Percentiles rank a stretch among this genome's conserved stretches.
phyloP scores from a whole-genome alignment of 2,329 filamentous ascomycete genomes.

The Colletotrichum sp. region DNA sequence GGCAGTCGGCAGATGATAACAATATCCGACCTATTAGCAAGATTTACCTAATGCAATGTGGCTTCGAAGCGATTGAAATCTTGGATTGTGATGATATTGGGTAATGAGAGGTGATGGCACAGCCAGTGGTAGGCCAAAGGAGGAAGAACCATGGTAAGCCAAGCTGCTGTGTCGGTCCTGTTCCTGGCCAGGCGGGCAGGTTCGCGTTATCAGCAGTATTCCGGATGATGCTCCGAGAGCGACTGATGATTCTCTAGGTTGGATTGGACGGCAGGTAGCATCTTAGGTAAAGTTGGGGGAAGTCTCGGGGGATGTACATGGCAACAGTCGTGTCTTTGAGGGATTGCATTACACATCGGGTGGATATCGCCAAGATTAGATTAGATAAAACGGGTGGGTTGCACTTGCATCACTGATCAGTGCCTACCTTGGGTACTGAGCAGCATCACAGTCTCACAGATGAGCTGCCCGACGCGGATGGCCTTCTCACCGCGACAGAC shows the following conservation, averaged over 20 bases:
- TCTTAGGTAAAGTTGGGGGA: not conserved
- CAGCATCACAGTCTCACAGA: not conserved
- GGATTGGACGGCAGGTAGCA: not conserved
- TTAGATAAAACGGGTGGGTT: slow-evolving; percentile 14
- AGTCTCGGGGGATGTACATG: not conserved
- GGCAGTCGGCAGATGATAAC: not conserved
- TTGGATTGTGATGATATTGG: not conserved
- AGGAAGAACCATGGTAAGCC: not conserved
- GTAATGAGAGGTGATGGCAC: not conserved
- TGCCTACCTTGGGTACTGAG: not conserved
- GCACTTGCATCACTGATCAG: not conserved
- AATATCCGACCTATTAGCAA: slow-evolving; percentile 1
- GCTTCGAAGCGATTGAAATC: not conserved
- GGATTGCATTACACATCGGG: slow-evolving; percentile 5
- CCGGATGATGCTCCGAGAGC: not conserved
- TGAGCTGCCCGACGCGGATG: not conserved
- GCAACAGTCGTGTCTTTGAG: not conserved
- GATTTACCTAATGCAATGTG: slow-evolving; percentile 12
- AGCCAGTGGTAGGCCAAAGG: not conserved
- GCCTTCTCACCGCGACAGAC: not conserved
- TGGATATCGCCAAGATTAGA: slow-evolving; percentile 12
- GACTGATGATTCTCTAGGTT: not conserved
- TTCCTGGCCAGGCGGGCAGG: not conserved
- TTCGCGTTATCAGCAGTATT: not conserved
- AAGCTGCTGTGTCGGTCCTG: not conserved